These are phyloP conservation scores for Erysiphe neolycopersici DNA, from an alignment of 2,329 filamentous ascomycete genomes.

Conservation along the genomic window DNA sequence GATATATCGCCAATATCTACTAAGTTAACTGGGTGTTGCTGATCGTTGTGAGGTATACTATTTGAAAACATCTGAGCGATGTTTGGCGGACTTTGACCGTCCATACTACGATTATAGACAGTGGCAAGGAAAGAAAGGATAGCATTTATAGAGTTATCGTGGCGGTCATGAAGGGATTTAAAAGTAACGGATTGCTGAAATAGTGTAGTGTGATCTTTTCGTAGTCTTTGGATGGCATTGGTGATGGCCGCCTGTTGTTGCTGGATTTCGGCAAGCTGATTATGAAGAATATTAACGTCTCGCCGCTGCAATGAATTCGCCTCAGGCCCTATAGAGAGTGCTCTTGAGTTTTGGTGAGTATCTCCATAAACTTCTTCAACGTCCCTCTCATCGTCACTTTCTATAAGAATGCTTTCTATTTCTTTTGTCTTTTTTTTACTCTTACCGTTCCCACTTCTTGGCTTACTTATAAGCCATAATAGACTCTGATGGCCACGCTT, in stretches of 20 bases:
- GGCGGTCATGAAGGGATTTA: constrained; percentile 77
- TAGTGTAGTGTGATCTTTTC: constrained; percentile 65
- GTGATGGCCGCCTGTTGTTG: constrained; percentile 72
- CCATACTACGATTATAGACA: constrained; percentile 80
- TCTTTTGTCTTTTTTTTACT: constrained; percentile 28
- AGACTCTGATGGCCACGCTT: constrained; percentile 77
- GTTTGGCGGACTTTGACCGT: constrained; percentile 55
- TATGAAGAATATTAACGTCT: constrained; percentile 51
- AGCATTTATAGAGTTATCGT: constrained; percentile 97
- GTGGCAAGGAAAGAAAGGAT: constrained; percentile 92
- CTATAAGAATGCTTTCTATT: constrained; percentile 35
- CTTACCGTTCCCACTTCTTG: constrained; percentile 41
- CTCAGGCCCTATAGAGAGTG: constrained; percentile 13
- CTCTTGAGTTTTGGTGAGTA: constrained; percentile 19
- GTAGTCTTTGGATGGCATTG: constrained; percentile 51
- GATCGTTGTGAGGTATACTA: constrained; percentile 34
- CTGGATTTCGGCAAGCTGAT: constrained; percentile 58
- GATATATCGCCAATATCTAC: constrained; percentile 32
- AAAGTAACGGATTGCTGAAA: constrained; percentile 74
- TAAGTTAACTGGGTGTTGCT: constrained; percentile 25
- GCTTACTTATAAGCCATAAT: constrained; percentile 89
- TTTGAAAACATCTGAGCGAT: constrained; percentile 64
- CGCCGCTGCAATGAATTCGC: constrained; percentile 30
- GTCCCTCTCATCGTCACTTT: constrained; percentile 37
- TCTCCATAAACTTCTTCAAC: constrained; percentile 14